Evolutionary conservation across 306 rosid genomes (phyloP).

Genomic region (Acacia melanoxylon): DNA sequence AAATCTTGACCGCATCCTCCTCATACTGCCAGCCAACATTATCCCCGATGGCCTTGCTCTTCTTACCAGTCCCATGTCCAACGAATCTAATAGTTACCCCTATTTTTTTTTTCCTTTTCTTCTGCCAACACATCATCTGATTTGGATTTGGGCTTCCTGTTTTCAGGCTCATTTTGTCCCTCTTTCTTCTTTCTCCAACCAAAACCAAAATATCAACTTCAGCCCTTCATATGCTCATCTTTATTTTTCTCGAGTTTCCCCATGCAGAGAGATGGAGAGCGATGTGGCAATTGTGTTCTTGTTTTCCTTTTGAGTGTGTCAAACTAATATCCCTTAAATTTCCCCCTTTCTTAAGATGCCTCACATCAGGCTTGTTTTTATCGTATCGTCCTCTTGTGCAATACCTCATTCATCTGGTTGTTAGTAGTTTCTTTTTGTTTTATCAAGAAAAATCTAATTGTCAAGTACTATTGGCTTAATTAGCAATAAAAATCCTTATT

Average conservation of each 20-base stretch:
- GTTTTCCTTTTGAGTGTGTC: neutral
- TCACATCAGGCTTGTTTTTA: neutral
- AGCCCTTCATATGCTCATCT: neutral
- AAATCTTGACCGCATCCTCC: neutral
- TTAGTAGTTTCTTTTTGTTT: neutral
- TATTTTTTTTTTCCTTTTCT: neutral
- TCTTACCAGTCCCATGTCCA: neutral
- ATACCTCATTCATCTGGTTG: neutral
- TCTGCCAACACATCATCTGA: neutral
- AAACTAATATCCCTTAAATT: neutral
- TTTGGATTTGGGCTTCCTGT: neutral
- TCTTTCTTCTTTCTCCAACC: neutral
- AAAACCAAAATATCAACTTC: neutral
- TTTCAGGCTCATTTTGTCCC: neutral
- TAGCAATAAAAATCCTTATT: neutral
- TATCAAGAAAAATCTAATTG: neutral
- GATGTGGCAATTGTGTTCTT: neutral
- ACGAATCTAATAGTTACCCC: neutral
- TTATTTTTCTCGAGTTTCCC: neutral
- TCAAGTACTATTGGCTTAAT: neutral
- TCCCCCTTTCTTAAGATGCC: neutral
- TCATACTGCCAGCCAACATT: neutral
- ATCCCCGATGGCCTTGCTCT: neutral
- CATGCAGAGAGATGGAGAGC: neutral
- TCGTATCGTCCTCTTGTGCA: neutral